phyloP scores from a whole-genome alignment of 2,329 filamentous ascomycete genomes.

The Blastomyces emzantsi region DNA sequence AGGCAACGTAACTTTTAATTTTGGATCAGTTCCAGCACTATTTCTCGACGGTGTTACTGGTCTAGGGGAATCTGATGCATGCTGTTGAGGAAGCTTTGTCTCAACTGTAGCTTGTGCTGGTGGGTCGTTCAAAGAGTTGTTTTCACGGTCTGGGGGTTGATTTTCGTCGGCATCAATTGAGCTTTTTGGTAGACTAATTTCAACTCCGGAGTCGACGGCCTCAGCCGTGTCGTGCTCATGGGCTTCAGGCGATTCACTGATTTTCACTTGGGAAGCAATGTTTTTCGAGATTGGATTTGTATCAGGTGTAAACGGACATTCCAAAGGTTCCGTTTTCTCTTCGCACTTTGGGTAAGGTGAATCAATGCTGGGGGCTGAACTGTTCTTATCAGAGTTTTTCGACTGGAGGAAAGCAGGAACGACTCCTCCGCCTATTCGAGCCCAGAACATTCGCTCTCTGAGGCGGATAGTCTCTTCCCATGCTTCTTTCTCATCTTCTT shows the following conservation, averaged over 20 bases:
- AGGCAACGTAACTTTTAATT: slow-evolving; percentile 12
- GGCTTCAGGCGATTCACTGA: not conserved
- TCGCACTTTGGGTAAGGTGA: slow-evolving; percentile 4
- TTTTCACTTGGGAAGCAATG: not conserved
- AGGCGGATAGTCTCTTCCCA: slow-evolving; percentile 93
- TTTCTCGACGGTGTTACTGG: not conserved
- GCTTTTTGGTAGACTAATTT: not conserved
- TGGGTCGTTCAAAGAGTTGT: not conserved
- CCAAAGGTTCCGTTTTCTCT: not conserved
- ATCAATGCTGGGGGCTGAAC: slow-evolving; percentile 5
- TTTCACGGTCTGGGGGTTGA: not conserved
- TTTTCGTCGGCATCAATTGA: slow-evolving; percentile 1
- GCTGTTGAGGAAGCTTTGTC: not conserved
- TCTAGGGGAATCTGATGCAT: not conserved
- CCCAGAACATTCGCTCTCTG: slow-evolving; percentile 96
- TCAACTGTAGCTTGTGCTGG: not conserved
- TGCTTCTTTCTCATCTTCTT: slow-evolving; percentile 73
- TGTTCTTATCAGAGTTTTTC: slow-evolving; percentile 18
- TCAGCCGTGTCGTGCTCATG: not conserved
- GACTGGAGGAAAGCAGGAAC: slow-evolving; percentile 51
- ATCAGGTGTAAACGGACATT: slow-evolving; percentile 1
- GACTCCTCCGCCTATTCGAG: slow-evolving; percentile 82
- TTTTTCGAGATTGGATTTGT: not conserved
- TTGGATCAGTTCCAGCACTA: slow-evolving; percentile 8
- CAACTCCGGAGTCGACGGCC: not conserved